phyloP scores from a whole-genome alignment of 169 alveolate genomes.

The Plasmodium gaboni region DNA sequence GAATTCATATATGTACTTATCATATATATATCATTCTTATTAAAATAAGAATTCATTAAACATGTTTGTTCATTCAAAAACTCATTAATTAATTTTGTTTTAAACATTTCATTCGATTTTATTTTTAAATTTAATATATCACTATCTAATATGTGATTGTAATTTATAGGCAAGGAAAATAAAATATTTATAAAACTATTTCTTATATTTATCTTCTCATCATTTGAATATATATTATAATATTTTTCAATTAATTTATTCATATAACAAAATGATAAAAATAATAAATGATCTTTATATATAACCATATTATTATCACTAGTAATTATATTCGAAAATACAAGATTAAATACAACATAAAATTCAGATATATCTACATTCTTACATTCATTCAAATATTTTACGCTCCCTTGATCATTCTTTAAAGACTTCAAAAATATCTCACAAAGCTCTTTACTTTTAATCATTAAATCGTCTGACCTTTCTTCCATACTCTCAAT shows the following conservation, averaged over 20 bases:
- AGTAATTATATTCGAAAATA: slow-evolving; percentile 21
- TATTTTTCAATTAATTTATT: slow-evolving; percentile 27
- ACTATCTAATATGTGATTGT: slow-evolving; percentile 19
- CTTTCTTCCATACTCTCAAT: too few relatives aligned
- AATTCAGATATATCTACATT: slow-evolving; percentile 31
- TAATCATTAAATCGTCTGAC: neutral
- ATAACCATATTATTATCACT: slow-evolving; percentile 4
- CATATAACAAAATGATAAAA: slow-evolving; percentile 61
- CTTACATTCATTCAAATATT: slow-evolving; percentile 60
- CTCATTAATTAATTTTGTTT: slow-evolving; percentile 3
- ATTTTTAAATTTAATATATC: slow-evolving; percentile 23
- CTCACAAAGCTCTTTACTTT: slow-evolving; percentile 45
- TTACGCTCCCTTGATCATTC: slow-evolving; percentile 36
- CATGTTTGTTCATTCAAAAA: slow-evolving; percentile 16
- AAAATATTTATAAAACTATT: slow-evolving; percentile 45
- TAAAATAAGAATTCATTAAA: slow-evolving; percentile 5
- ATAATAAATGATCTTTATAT: slow-evolving; percentile 28
- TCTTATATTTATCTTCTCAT: slow-evolving; percentile 31
- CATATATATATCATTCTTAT: slow-evolving; percentile 6
- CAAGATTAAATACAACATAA: slow-evolving; percentile 28
- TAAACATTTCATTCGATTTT: slow-evolving; percentile 18
- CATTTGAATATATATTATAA: slow-evolving; percentile 25
- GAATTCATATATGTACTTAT: slow-evolving; percentile 25
- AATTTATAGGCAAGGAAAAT: slow-evolving; percentile 24
- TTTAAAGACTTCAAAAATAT: slow-evolving; percentile 31